phyloP scores from a whole-genome alignment of 768 basidiomycete species.

The Leccinum aurantiacum region DNA sequence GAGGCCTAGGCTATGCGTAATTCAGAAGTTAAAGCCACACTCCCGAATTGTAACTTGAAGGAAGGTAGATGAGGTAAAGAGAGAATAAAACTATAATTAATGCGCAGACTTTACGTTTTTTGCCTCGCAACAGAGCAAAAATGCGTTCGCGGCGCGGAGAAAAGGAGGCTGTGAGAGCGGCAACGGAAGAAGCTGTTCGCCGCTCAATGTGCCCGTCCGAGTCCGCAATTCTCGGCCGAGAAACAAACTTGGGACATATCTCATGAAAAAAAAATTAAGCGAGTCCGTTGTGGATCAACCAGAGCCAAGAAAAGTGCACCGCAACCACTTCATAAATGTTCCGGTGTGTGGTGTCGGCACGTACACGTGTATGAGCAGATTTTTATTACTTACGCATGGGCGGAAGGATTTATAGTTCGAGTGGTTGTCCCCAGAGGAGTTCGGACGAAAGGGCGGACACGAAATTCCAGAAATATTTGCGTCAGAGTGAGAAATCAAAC shows the following conservation, averaged over 20 bases:
- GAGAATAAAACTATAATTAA: slow-evolving; percentile 9
- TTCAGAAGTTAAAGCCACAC: slow-evolving; percentile 1
- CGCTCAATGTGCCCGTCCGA: slow-evolving; percentile 23
- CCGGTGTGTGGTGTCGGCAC: background rate
- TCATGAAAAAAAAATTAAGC: slow-evolving; percentile 4
- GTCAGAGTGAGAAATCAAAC: background rate
- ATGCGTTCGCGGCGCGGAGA: slow-evolving; percentile 17
- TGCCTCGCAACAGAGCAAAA: slow-evolving; percentile 18
- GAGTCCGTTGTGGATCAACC: background rate
- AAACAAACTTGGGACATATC: background rate
- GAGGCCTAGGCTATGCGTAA: slow-evolving; percentile 1
- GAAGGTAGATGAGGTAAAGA: slow-evolving; percentile 15
- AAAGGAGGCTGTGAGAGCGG: slow-evolving; percentile 20
- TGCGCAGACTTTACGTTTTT: slow-evolving; percentile 26
- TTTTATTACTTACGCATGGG: background rate
- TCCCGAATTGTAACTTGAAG: slow-evolving; percentile 1
- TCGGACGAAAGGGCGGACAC: background rate
- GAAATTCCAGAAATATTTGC: background rate
- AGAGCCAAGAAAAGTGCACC: background rate
- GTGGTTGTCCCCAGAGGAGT: background rate
- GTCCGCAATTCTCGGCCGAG: slow-evolving; percentile 25
- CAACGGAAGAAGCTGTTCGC: slow-evolving; percentile 15
- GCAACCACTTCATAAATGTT: background rate
- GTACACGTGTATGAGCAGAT: background rate
- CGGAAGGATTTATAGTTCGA: background rate